A percentile compares a stretch with the other conserved stretches of the same genome.
These are phyloP conservation scores for Kazachstania viticola DNA, from an alignment of 805 yeast species.

Conservation along the genomic window DNA sequence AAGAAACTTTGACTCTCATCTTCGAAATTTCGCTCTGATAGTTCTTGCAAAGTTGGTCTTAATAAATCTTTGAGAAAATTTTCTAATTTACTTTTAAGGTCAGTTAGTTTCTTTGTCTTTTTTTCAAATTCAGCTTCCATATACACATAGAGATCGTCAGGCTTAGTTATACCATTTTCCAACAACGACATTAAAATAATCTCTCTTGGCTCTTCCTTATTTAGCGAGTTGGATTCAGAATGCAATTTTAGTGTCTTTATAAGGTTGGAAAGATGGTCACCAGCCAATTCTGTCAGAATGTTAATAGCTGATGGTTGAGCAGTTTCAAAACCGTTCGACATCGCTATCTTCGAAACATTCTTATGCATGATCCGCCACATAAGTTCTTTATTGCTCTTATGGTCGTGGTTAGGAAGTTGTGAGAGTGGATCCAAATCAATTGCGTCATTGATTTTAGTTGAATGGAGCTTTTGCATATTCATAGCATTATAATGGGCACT, in stretches of 20 bases:
- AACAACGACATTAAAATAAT: constrained; percentile 53
- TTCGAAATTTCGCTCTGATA: constrained; percentile 65
- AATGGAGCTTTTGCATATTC: constrained; percentile 10
- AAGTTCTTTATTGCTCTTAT: constrained; percentile 39
- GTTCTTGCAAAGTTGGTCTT: constrained; percentile 65
- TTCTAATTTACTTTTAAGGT: constrained; percentile 55
- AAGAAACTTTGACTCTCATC: constrained; percentile 91
- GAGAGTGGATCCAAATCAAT: constrained; percentile 78
- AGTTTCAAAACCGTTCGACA: constrained; percentile 88
- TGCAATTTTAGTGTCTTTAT: constrained; percentile 61
- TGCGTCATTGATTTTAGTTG: constrained; percentile 42
- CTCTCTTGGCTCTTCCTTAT: constrained; percentile 23
- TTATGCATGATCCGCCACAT: constrained; percentile 57
- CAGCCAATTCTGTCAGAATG: constrained; percentile 73
- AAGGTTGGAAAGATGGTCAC: constrained; percentile 63
- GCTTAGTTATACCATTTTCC: constrained; percentile 80
- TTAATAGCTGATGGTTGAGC: constrained; percentile 70
- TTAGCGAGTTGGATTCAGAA: constrained; percentile 44
- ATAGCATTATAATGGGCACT: constrained; percentile 10
- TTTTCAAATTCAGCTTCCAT: constrained; percentile 60
- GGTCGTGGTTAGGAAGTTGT: constrained; percentile 58
- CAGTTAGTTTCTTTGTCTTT: constrained; percentile 58
- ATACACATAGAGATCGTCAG: constrained; percentile 64
- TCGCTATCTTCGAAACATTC: constrained; percentile 64
- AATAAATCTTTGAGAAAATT: constrained; percentile 66